phyloP scores from a whole-genome alignment of 2,329 filamentous ascomycete genomes.

The Acrodontium crateriforme region DNA sequence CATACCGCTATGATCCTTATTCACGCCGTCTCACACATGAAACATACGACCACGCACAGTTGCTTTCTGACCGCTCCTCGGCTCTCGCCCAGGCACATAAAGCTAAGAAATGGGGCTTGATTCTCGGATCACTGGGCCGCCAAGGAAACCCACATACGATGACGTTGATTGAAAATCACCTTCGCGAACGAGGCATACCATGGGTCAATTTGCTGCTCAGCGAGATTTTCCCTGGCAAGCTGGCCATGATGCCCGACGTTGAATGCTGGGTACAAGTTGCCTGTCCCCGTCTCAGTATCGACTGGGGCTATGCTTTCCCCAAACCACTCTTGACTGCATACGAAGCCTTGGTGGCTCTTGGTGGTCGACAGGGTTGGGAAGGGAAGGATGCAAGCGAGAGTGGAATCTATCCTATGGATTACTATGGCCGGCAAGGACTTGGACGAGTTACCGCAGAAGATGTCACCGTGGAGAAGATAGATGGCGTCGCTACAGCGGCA shows the following conservation, averaged over 20 bases:
- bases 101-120: slow-evolving; percentile 86
- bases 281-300: slow-evolving; percentile 90
- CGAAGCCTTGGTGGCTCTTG: slow-evolving; percentile 83
- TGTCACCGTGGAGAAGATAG: too few relatives aligned
- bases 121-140: slow-evolving; percentile 78
- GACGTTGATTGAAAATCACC: slow-evolving; percentile 65
- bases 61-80: slow-evolving; percentile 63
- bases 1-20: slow-evolving; percentile 95
- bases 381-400: slow-evolving; percentile 5
- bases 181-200: slow-evolving; percentile 58
- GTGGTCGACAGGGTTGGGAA: slow-evolving; percentile 36
- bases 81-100: slow-evolving; percentile 64
- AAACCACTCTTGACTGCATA: slow-evolving; percentile 83
- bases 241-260: slow-evolving; percentile 83
- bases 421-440: slow-evolving; percentile 83
- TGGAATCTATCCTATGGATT: slow-evolving; percentile 81
- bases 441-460: slow-evolving; percentile 52
- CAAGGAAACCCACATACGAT: slow-evolving; percentile 95
- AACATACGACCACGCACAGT: slow-evolving; percentile 80
- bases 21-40: slow-evolving; percentile 83
- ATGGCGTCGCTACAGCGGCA: too few relatives aligned
- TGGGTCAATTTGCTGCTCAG: slow-evolving; percentile 77
- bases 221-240: slow-evolving; percentile 92
- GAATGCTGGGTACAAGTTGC: slow-evolving; percentile 98
- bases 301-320: slow-evolving; percentile 96